Base-by-base conservation (phyloP, 2,329 filamentous ascomycete genomes). In the Fusarium pseudoanthophilum region DNA sequence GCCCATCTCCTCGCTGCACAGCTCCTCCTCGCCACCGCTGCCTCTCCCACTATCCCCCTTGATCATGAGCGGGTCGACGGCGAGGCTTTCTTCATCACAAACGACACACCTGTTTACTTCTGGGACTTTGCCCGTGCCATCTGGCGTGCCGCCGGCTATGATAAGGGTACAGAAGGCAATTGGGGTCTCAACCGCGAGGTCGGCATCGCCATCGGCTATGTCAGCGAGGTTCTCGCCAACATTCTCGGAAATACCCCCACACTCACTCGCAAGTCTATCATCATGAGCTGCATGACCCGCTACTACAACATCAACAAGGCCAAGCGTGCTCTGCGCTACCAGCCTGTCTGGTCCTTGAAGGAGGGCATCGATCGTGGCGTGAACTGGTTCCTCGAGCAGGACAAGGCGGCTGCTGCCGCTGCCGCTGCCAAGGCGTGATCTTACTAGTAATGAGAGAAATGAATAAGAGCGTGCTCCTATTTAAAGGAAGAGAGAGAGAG, bases 41-140 rank as follows among this genome's bases (percentile, higher is more conserved):
- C 86, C 66, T 84, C 87, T n/a, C 82, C 85, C 60, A 91, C 89
- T 26, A 86, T 87, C 1, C 91, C 91, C n/a, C 87, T 93, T 42
- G 90, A 93, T 82, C 84, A 90, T 82, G 92, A 94, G 84, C 88
- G 87, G 67, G 90, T 95, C 56, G 93, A 95, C 80, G 96, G 95
- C 67, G 92, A 98, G 81, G 91, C 91, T 57, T 95, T 98, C 85
- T 91, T 97, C 84, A 90, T 98, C 79, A 96, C 94, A 65, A 98
- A 98, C 82, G 93, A 95, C 82, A 87, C 90, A 75, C 95, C 95
- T 10, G 87, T 97, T 26, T 95, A 95, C 81, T 97, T 97, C 83
- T 97, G 96, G 91, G 94, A 97, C 82, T 93, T 97, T 80, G 90
- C 93, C 67, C 88, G 93, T 45, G 90, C 91, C 43, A 87, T 97